Percentiles rank a stretch among this genome's conserved stretches.
These are phyloP conservation scores for Tetracladium maxilliforme DNA, from an alignment of 2,329 filamentous ascomycete genomes.

Conservation along the genomic window DNA sequence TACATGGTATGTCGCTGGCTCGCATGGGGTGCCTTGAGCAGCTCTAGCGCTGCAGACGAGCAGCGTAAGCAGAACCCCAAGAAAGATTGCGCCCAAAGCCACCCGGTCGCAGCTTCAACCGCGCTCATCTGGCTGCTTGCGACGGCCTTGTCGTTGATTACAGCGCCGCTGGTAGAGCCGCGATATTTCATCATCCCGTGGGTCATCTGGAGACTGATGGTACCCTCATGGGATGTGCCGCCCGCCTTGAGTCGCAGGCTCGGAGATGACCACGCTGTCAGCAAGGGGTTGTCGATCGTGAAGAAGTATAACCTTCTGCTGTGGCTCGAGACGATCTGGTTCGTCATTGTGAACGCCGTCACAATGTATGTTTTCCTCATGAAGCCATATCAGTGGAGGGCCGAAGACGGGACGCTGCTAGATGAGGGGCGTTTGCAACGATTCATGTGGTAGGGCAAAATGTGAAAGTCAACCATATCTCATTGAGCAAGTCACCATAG, in stretches of 20 bases:
- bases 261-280: conserved; percentile 2
- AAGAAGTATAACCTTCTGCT: conserved; percentile 25
- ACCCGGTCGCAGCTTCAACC: conserved; percentile 23
- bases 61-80: neutral
- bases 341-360: conserved; percentile 43
- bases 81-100: conserved; percentile 8
- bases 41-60: conserved; percentile 7
- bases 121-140: conserved; percentile 46
- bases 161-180: conserved; percentile 85
- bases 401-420: no score
- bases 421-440: conserved; percentile 44
- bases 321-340: conserved; percentile 55
- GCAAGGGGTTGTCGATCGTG: conserved; percentile 4
- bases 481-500: no score
- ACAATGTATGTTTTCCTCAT: conserved; percentile 62
- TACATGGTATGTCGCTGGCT: conserved; percentile 62
- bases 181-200: conserved; percentile 93
- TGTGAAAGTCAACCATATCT: neutral
- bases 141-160: conserved; percentile 65
- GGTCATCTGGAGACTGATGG: conserved; percentile 78
- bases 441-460: conserved; percentile 60
- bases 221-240: conserved; percentile 28
- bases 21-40: conserved; percentile 47
- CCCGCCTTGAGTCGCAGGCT: conserved; percentile 1
- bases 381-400: conserved; percentile 57